A percentile compares a stretch with the other conserved stretches of the same genome.
These are phyloP conservation scores for Aspergillus candidus DNA, from an alignment of 2,329 filamentous ascomycete species.

Conservation along the genomic window DNA sequence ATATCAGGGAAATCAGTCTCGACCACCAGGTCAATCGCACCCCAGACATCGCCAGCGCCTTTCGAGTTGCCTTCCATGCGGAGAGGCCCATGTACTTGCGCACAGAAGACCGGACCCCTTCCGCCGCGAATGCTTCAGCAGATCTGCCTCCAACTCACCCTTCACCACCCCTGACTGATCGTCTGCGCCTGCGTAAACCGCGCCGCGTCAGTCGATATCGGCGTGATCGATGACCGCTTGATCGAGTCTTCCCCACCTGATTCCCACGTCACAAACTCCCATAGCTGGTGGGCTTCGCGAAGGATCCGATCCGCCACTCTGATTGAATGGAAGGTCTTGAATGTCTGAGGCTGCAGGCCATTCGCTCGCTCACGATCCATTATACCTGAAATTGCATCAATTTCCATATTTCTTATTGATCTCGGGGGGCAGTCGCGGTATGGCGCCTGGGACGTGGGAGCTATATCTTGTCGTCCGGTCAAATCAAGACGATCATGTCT, in stretches of 20 bases:
- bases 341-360: slow-evolving; percentile 36
- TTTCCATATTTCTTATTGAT: background rate
- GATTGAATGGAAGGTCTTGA: slow-evolving; percentile 37
- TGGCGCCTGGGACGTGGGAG: too few relatives aligned
- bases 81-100: slow-evolving; percentile 46
- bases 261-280: slow-evolving; percentile 64
- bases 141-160: too few relatives aligned
- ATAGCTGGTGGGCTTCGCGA: slow-evolving; percentile 30
- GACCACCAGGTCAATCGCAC: slow-evolving; percentile 67
- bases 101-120: slow-evolving; percentile 62
- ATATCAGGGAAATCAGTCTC: slow-evolving; percentile 71
- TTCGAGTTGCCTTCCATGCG: slow-evolving; percentile 61
- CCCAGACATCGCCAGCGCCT: slow-evolving; percentile 57
- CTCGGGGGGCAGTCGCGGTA: too few relatives aligned
- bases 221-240: slow-evolving; percentile 50
- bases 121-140: too few relatives aligned
- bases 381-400: slow-evolving; percentile 37
- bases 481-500: too few relatives aligned
- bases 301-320: slow-evolving; percentile 34
- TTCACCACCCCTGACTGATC: too few relatives aligned
- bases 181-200: too few relatives aligned
- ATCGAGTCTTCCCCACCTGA: slow-evolving; percentile 49
- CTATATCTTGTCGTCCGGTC: too few relatives aligned
- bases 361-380: slow-evolving; percentile 38
- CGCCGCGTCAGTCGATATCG: slow-evolving; percentile 56